A percentile compares a stretch with the other conserved stretches of the same genome.
These are phyloP conservation scores for Inonotus hispidus DNA, from an alignment of 1,284 basidiomycete species.

Conservation along the genomic window DNA sequence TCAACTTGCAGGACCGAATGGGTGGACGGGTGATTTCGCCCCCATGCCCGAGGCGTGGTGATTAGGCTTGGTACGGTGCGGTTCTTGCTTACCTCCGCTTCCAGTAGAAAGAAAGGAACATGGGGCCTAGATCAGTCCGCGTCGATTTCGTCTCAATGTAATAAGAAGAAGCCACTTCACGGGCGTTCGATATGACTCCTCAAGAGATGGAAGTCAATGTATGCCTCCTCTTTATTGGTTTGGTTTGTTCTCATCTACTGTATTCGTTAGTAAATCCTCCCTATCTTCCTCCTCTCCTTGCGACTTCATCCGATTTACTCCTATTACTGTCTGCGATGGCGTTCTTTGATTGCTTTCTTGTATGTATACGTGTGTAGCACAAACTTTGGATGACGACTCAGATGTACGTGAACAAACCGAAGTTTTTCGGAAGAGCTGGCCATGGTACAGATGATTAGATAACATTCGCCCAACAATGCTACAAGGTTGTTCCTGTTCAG, in stretches of 20 bases:
- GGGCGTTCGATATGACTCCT: neutral
- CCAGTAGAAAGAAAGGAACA: neutral
- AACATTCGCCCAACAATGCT: too few relatives aligned
- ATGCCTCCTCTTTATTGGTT: neutral
- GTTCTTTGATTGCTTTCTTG: too few relatives aligned
- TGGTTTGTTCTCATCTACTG: neutral
- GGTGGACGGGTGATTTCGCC: slow-evolving; percentile 69
- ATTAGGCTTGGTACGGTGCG: slow-evolving; percentile 20
- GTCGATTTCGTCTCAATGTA: neutral
- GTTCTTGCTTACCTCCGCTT: neutral
- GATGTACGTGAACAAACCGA: too few relatives aligned
- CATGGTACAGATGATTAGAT: too few relatives aligned
- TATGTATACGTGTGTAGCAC: too few relatives aligned
- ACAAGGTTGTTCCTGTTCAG: neutral
- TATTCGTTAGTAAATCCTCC: too few relatives aligned
- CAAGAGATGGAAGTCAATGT: neutral
- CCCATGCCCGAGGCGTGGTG: slow-evolving; percentile 79
- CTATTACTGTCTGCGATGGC: too few relatives aligned
- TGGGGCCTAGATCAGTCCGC: neutral
- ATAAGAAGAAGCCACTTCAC: neutral
- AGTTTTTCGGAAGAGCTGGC: too few relatives aligned
- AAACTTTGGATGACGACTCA: too few relatives aligned
- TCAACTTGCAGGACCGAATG: slow-evolving; percentile 60
- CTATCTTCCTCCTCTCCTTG: too few relatives aligned
- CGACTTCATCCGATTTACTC: too few relatives aligned